phyloP scores from a whole-genome alignment of 106 monocot species.

The Apostasia shenzhenica region DNA sequence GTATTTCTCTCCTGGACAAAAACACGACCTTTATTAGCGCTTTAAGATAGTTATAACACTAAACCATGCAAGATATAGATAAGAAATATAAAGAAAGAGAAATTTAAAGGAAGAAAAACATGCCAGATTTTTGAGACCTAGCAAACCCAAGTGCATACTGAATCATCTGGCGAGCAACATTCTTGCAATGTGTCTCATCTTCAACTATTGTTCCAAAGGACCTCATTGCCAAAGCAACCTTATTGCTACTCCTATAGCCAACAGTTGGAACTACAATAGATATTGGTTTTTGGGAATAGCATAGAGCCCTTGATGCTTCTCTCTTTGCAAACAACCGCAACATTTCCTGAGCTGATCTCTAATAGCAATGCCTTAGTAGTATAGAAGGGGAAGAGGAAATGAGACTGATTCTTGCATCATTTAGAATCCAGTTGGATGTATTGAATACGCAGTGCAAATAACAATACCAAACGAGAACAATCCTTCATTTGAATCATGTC shows the following conservation, averaged over 20 bases:
- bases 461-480: too few relatives aligned
- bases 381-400: not conserved
- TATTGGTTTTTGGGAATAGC: not conserved
- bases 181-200: constrained; percentile 16
- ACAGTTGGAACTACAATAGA: not conserved
- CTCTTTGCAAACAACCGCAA: not conserved
- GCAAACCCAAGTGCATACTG: constrained; percentile 50
- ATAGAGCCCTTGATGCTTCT: not conserved
- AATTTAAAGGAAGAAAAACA: not conserved
- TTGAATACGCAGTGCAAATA: too few relatives aligned
- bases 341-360: not conserved
- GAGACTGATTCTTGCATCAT: not conserved
- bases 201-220: constrained; percentile 12
- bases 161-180: constrained; percentile 49
- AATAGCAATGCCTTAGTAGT: not conserved
- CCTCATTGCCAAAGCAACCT: not conserved
- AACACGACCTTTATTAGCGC: not conserved
- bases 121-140: constrained; percentile 50
- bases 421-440: not conserved
- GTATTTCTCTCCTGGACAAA: constrained; percentile 32
- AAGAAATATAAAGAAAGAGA: not conserved
- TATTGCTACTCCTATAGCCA: not conserved
- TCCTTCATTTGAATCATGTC: too few relatives aligned
- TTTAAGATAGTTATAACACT: not conserved
- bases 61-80: not conserved